Conservation (phyloP, 169 alveolate species). For the Eimeria tenella region DNA sequence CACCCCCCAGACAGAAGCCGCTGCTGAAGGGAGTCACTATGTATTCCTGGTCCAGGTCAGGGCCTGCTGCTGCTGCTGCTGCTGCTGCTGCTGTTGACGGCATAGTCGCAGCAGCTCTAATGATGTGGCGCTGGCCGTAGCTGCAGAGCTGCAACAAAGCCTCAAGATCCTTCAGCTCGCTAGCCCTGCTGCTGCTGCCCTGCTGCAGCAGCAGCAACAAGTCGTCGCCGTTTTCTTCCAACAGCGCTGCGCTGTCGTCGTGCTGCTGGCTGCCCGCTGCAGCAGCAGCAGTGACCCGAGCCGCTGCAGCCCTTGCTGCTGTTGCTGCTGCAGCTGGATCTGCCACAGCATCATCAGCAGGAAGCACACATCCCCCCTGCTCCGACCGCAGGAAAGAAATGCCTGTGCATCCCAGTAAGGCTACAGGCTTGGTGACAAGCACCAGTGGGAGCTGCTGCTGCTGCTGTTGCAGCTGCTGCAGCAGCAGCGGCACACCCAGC, state of each 20-base stretch:
- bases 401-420: conserved; percentile 30
- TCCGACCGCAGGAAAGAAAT: conserved; percentile 14
- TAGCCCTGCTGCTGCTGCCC: conserved; percentile 40
- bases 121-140: conserved; percentile 34
- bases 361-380: conserved; percentile 27
- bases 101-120: background rate
- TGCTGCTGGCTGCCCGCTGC: conserved; percentile 6
- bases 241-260: background rate
- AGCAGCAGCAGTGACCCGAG: background rate
- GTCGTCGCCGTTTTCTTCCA: background rate
- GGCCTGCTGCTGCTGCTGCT: conserved; percentile 64
- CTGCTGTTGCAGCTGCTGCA: conserved; percentile 38
- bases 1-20: conserved; percentile 74
- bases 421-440: conserved; percentile 66
- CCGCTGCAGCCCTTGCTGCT: background rate
- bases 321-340: background rate
- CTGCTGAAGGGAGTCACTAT: conserved; percentile 56
- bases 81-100: conserved; percentile 1
- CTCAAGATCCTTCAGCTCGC: background rate
- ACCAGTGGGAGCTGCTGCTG: conserved; percentile 43
- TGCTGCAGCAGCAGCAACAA: conserved; percentile 58
- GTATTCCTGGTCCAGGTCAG: background rate
- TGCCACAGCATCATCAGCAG: conserved; percentile 4
- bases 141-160: conserved; percentile 35
- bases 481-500: conserved; percentile 69